Conservation (phyloP, 768 basidiomycete species). For the Mycena leptocephala region DNA sequence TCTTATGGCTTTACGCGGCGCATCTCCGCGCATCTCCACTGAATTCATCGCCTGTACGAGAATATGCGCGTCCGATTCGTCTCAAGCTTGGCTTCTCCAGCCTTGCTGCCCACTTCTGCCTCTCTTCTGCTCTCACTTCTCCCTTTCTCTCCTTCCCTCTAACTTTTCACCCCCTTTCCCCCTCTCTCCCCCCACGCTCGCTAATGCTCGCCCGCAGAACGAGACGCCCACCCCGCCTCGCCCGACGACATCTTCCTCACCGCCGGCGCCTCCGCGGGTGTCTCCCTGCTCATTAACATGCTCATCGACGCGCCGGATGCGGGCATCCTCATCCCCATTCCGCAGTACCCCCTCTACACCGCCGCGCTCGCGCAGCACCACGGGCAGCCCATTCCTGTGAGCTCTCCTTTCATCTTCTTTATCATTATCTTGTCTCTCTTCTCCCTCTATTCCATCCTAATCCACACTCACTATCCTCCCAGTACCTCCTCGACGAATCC, state of each 20-base stretch:
- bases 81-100: too few species aligned
- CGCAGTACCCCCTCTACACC: slow-evolving; percentile 98
- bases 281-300: slow-evolving; percentile 88
- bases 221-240: slow-evolving; percentile 90
- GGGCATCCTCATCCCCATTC: slow-evolving; percentile 95
- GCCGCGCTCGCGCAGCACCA: slow-evolving; percentile 91
- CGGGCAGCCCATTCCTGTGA: slow-evolving; percentile 88
- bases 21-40: too few species aligned
- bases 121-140: too few species aligned
- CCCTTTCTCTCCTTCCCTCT: slow-evolving; percentile 10
- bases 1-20: too few species aligned
- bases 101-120: too few species aligned
- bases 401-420: too few species aligned
- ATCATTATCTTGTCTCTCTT: too few species aligned
- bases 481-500: slow-evolving; percentile 90
- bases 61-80: too few species aligned
- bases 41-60: too few species aligned
- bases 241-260: slow-evolving; percentile 95
- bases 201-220: slow-evolving; percentile 64
- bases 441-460: too few species aligned
- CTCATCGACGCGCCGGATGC: slow-evolving; percentile 78
- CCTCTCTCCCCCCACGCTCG: neutral
- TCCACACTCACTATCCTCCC: too few species aligned
- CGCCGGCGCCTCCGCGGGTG: slow-evolving; percentile 94
- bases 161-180: neutral